Base-by-base conservation (phyloP, 169 alveolate species). In the Plasmodium berghei region DNA sequence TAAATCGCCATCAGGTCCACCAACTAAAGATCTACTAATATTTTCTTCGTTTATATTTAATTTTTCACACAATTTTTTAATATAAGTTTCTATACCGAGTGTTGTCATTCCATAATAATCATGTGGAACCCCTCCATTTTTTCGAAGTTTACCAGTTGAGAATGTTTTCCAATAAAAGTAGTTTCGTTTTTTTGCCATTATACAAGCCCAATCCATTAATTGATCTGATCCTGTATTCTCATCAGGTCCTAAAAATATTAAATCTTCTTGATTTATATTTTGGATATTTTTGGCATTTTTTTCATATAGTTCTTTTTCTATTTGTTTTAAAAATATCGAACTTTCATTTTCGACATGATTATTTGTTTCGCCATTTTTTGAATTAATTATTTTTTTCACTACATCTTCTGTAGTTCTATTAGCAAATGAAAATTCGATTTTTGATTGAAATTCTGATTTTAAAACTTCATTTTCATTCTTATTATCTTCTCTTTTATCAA, bases 1-100 rank as follows among this genome's bases (percentile, higher is more conserved):
- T 67, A 96, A 72, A 72, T 96, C 98, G 0, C 98, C 98, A 87
- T 96, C 98, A 0, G 98, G 98, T 5, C 98, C 98, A 0, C 98
- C 98, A 0, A 96, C 95, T 48, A 94, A 90, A 45, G 95, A 93
- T 61, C 96, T 89, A 12, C 96, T 94, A 71, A 95, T 95, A 22
- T 83, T 62, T 67, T 90, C 93, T 73, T 95, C 97, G 42, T 93
- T 77, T 52, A 94, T 28, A 48, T 86, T 89, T 70, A 62, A 75
- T 87, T 92, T 92, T 58, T 92, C 86, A 55, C 94, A 87, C 20
- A 95, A 52, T 20, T 89, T 93, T 28, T 86, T 88, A 45, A 92
- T 89, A 75, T 67, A 92, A 2, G 95, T 88, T 56, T 90, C 95
- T 26, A 93, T 90, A 12, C 93, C 75, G 1, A 96, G 83, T 58